Evolutionary conservation across 177 flowering plant species (phyloP).

Genomic region (Vitis hybrid): DNA sequence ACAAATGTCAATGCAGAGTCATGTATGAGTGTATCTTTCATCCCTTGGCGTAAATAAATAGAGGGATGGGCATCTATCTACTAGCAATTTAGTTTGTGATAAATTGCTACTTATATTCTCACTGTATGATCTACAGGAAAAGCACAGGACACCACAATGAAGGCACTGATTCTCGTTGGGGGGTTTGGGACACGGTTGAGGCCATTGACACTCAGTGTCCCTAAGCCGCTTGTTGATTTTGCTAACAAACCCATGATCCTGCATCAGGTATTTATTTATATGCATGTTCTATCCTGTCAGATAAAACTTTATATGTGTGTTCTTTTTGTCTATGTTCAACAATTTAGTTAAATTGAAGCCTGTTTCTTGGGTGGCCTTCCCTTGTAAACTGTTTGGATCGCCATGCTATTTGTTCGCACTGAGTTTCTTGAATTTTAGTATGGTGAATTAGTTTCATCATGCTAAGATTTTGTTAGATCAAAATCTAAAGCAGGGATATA

Average conservation of each 20-base stretch:
- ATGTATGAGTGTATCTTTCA: conserved; percentile 6
- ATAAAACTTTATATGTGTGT: too few relatives aligned
- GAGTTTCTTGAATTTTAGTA: too few relatives aligned
- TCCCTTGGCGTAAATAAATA: conserved; percentile 3
- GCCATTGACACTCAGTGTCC: conserved; percentile 94
- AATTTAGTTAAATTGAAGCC: too few relatives aligned
- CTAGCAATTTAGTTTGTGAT: not conserved
- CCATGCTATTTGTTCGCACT: too few relatives aligned
- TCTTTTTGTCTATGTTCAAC: not conserved
- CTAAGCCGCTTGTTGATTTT: conserved; percentile 97
- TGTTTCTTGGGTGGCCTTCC: not conserved
- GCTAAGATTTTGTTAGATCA: too few relatives aligned
- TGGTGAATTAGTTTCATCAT: too few relatives aligned
- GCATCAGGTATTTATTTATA: conserved; percentile 68
- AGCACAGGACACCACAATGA: conserved; percentile 50
- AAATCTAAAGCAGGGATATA: too few relatives aligned
- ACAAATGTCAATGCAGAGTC: conserved; percentile 20
- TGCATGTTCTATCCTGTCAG: not conserved
- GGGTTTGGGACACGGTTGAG: conserved; percentile 96
- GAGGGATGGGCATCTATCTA: conserved; percentile 4
- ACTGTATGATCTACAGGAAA: conserved; percentile 27
- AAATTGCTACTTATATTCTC: conserved; percentile 15
- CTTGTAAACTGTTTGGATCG: too few relatives aligned
- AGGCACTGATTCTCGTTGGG: conserved; percentile 99
- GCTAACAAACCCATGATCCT: conserved; percentile 99